Evolutionary conservation across 305 asterid species (phyloP), one percentile per base, ranked within the genome.

Genomic region (Andrographis paniculata): DNA sequence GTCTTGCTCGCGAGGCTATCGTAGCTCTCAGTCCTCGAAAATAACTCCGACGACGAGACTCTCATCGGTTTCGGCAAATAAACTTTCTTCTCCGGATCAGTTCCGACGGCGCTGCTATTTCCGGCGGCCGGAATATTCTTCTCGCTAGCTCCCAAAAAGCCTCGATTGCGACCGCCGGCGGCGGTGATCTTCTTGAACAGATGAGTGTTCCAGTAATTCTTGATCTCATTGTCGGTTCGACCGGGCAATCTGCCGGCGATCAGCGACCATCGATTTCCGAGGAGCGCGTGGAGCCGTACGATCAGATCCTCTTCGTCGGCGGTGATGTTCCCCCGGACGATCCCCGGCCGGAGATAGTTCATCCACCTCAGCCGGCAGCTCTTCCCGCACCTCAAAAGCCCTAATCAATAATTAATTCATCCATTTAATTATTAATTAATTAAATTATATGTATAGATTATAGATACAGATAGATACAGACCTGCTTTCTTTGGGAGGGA

Each of bases 141-240:
- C n/a, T n/a, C n/a, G n/a, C n/a, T n/a, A n/a, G n/a, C n/a, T n/a
- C n/a, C n/a, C n/a, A n/a, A n/a, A n/a, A n/a, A n/a, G n/a, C n/a
- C 11, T 30, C 15, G 51, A 61, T 40, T 5, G n/a, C n/a, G n/a
- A n/a, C n/a, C n/a, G n/a, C 66, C 61, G 22, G 60, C 55, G 16
- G 9, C 30, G 20, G 17, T 37, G 16, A 57, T 52, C 21, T 68
- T 66, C 51, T 63, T 74, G 55, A 69, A 53, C 2, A 74, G 62
- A 13, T 64, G 68, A 0, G 73, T 70, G 35, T 74, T 70, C 77
- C 77, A 70, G 36, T n/a, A n/a, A n/a, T n/a, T n/a, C n/a, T n/a
- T n/a, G n/a, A n/a, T n/a, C n/a, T n/a, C n/a, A n/a, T n/a, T 67
- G 64, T 74, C 81, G 1, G 81, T 74, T 67, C 77, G 75, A 56